Evolutionary conservation across 345 rosid species (phyloP), one percentile per base, ranked within the genome.

Genomic region (Laguncularia racemosa): DNA sequence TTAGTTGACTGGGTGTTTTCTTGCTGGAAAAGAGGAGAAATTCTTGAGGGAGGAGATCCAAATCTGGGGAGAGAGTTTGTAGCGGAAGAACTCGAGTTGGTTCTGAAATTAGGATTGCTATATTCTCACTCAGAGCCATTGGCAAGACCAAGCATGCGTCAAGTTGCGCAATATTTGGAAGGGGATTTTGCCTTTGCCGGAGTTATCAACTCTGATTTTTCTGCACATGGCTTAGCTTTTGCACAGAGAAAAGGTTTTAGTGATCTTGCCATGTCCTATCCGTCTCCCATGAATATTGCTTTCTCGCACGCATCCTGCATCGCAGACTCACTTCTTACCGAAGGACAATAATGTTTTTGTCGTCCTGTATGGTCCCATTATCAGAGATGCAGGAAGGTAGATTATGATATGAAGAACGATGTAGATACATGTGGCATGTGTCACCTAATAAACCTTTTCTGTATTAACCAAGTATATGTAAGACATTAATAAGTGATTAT

Each of bases 271-370:
- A 21, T 70, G 67, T 55, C 83, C 3, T 71, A 49, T 60, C 59
- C 86, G 0, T 76, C 77, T 48, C 76, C 82, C 0, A 58, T 50
- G 52, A 73, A 55, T 0, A 54, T 44, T 26, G 54, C 55, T 13
- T 73, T 68, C 57, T 58, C 78, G 2, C 61, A 56, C 38, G 44
- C 78, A 6, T 69, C 84, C 45, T 71, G 82, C 18, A 48, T 70
- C 1, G 72, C 71, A n/a, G 86, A 67, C 13, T 84, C 91, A 11
- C 69, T 62, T 17, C 81, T 50, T 86, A n/a, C 91, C 0, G 81
- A 76, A 0, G 95, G 90, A 8, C 67, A 88, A 44, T 81, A 71
- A 76, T 14, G 43, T n/a, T 53, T 53, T 61, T 16, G 40, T 9
- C 7, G 9, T 33, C 40, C 40, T 33, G 40, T 33, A 33, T 33